A percentile compares a stretch with the other conserved stretches of the same genome.
Conservation (phyloP, 352 stramenopile genomes). For the Halophytophthora batemanensis region DNA sequence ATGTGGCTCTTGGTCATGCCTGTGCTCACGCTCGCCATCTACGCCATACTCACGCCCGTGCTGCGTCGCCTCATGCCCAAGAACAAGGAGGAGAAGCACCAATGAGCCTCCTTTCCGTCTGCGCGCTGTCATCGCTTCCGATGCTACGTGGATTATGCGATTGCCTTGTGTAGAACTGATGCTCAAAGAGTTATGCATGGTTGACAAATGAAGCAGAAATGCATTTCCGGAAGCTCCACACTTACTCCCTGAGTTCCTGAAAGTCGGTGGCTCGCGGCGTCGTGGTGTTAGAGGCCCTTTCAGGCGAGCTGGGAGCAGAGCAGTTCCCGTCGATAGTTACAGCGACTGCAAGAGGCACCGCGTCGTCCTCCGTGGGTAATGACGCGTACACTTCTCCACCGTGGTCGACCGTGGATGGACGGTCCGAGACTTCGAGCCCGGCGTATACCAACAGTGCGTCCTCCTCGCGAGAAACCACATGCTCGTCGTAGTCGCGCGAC, state of each 20-base stretch:
- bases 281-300: conserved; percentile 2
- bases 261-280: conserved; percentile 13
- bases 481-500: conserved; percentile 69
- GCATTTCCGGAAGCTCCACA: background rate
- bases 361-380: conserved; percentile 16
- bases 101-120: conserved; percentile 10
- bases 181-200: conserved; percentile 13
- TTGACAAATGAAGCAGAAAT: too few species aligned
- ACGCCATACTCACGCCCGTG: conserved; percentile 63
- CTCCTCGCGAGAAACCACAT: conserved; percentile 51
- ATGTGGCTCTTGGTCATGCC: conserved; percentile 70
- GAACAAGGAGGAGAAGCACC: conserved; percentile 36
- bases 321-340: conserved; percentile 4
- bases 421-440: conserved; percentile 18
- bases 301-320: conserved; percentile 9
- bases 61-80: conserved; percentile 69
- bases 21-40: conserved; percentile 59
- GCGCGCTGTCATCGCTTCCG: conserved; percentile 3
- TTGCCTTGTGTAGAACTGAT: conserved; percentile 2
- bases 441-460: conserved; percentile 51
- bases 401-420: conserved; percentile 5
- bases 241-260: conserved; percentile 12
- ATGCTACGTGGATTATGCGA: conserved; percentile 3
- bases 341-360: background rate
- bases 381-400: conserved; percentile 16